phyloP scores from a whole-genome alignment of 371 early-diverging fungal genomes.

The Catenaria anguillulae region DNA sequence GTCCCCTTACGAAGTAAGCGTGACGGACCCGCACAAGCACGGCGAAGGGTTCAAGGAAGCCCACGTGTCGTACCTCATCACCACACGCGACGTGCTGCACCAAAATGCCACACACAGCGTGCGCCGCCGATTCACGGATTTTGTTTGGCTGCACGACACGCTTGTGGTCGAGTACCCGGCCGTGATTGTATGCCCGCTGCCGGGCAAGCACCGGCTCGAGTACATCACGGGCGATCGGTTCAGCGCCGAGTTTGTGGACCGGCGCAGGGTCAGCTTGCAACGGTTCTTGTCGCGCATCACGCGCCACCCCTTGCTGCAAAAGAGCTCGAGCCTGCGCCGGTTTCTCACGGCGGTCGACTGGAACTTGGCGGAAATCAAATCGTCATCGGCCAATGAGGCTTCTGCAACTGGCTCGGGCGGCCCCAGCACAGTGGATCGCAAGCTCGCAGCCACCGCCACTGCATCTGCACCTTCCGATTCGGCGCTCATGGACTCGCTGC shows the following conservation, averaged over 20 bases:
- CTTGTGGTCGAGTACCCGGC: slow-evolving; percentile 55
- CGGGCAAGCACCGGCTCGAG: slow-evolving; percentile 78
- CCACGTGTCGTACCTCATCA: slow-evolving; percentile 66
- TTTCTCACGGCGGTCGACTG: slow-evolving; percentile 72
- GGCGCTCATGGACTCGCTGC: slow-evolving; percentile 51
- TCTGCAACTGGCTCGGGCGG: too few relatives aligned
- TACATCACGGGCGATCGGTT: slow-evolving; percentile 91
- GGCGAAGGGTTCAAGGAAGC: slow-evolving; percentile 61
- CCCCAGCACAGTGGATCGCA: not conserved
- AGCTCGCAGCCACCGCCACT: not conserved
- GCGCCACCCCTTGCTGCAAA: slow-evolving; percentile 72
- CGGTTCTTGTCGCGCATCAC: slow-evolving; percentile 65
- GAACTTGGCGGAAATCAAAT: slow-evolving; percentile 5
- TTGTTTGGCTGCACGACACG: slow-evolving; percentile 67
- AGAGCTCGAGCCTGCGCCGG: slow-evolving; percentile 44
- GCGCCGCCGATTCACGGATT: slow-evolving; percentile 85
- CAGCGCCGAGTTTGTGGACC: slow-evolving; percentile 69
- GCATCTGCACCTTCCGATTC: not conserved
- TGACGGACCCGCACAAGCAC: slow-evolving; percentile 68
- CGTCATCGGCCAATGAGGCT: too few relatives aligned
- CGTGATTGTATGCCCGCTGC: slow-evolving; percentile 76
- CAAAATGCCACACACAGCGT: not conserved
- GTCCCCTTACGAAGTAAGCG: slow-evolving; percentile 27
- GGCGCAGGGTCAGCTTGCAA: slow-evolving; percentile 53
- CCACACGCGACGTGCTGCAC: slow-evolving; percentile 38